Evolutionary conservation across 768 basidiomycete species (phyloP), one percentile per base, ranked within the genome.

Genomic region (Strobilomyces dryophilus): DNA sequence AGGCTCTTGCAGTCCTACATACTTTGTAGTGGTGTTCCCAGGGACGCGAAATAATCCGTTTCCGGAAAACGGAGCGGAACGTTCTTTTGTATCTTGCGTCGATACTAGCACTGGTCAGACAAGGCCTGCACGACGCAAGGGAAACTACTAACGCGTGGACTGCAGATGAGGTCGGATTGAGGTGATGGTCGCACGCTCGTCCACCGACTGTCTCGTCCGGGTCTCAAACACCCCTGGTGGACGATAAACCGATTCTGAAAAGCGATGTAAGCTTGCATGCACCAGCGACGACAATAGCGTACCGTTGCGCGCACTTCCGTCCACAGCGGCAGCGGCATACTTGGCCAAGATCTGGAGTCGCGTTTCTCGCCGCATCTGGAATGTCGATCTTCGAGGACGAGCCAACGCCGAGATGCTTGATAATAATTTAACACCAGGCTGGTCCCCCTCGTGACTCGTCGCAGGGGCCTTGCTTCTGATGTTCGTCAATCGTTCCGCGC

Each of bases 171-270:
- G n/a, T n/a, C n/a, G n/a, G n/a, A n/a, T 18, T 26, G 21, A 40
- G 7, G 18, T 20, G 31, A 26, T 26, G 40, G 55, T n/a, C 41
- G 37, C 24, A 41, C 35, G 18, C 21, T 40, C 24, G 34, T 41
- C 18, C 35, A 53, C 36, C 51, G 18, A 31, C 41, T 29, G 47
- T 36, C n/a, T n/a, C n/a, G n/a, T n/a, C n/a, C n/a, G n/a, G n/a
- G n/a, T n/a, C n/a, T n/a, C n/a, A n/a, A n/a, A 63, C 55, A 51
- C 52, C 50, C 58, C 32, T 26, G 51, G 39, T 47, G 35, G n/a
- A n/a, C n/a, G n/a, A n/a, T n/a, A n/a, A n/a, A n/a, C n/a, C n/a
- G n/a, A n/a, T 36, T n/a, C 53, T 63, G 39, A 44, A 5, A 18
- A 37, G 11, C 27, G 21, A 48, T 10, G 15, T 14, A 46, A 43